These are phyloP conservation scores for Leishmania martiniquensis DNA, from an alignment of 208 protist species.

Conservation along the genomic window DNA sequence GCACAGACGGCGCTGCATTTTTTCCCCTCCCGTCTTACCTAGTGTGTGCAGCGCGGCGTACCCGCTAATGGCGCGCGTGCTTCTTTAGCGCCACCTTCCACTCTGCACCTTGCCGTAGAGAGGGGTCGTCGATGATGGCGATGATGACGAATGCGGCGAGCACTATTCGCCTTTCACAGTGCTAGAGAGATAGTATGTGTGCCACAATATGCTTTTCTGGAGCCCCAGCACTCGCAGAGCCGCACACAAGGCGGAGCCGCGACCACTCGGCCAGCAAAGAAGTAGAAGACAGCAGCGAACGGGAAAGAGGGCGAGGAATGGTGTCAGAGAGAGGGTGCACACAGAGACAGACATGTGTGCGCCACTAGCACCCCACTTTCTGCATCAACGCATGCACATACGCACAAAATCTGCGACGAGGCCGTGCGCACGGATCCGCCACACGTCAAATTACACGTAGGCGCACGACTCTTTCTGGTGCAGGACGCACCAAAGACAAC, in stretches of 20 bases:
- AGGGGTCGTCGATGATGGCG: neutral
- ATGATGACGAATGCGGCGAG: neutral
- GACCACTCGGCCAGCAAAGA: neutral
- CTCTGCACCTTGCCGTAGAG: neutral
- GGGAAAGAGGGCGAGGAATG: too few relatives aligned
- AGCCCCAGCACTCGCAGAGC: neutral
- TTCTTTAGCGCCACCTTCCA: too few relatives aligned
- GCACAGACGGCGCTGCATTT: constrained; percentile 23
- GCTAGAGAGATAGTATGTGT: neutral
- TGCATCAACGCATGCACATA: neutral
- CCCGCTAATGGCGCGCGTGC: neutral
- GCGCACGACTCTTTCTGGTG: neutral
- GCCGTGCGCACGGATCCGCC: neutral
- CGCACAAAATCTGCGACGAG: neutral
- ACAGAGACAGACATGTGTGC: neutral
- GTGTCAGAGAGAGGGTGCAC: neutral
- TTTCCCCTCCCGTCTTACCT: too few relatives aligned
- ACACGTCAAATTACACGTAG: neutral
- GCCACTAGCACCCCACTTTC: neutral
- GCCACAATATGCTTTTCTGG: neutral
- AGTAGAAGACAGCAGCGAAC: neutral
- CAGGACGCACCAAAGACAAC: too few relatives aligned
- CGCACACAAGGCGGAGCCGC: too few relatives aligned
- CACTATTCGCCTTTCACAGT: constrained; percentile 5
- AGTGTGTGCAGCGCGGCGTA: neutral